phyloP scores from a whole-genome alignment of 2,329 filamentous ascomycete species.

The Monascus ruber region DNA sequence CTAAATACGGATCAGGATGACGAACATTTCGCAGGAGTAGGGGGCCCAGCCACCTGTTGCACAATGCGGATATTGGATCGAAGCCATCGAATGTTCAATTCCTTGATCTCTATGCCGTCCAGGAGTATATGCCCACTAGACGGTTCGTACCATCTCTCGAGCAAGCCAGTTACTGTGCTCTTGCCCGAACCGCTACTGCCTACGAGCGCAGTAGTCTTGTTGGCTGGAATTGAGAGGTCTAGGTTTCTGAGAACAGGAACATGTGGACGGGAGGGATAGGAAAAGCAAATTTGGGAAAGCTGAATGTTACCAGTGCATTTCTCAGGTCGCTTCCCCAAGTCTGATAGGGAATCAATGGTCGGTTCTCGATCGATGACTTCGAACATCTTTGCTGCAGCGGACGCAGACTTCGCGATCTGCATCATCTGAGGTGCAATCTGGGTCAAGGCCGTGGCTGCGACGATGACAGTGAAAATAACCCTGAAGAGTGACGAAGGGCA shows the following conservation, averaged over 20 bases:
- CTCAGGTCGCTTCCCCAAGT: conserved; percentile 6
- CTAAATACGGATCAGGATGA: conserved; percentile 64
- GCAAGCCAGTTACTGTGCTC: conserved; percentile 59
- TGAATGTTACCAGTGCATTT: conserved; percentile 19
- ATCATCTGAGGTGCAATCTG: conserved; percentile 26
- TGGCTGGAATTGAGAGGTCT: conserved; percentile 24
- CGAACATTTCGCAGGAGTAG: not conserved
- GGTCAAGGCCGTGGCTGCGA: conserved; percentile 25
- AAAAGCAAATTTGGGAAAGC: conserved; percentile 29
- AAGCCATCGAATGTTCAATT: conserved; percentile 20
- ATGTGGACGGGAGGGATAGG: conserved; percentile 30
- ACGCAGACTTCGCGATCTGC: conserved; percentile 28
- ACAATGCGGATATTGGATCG: conserved; percentile 13
- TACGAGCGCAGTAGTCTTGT: conserved; percentile 51
- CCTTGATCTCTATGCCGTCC: conserved; percentile 25
- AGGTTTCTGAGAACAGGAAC: conserved; percentile 25
- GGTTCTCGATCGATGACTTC: conserved; percentile 26
- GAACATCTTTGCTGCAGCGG: conserved; percentile 32
- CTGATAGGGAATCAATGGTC: conserved; percentile 21
- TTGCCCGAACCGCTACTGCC: conserved; percentile 64
- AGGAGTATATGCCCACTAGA: conserved; percentile 22
- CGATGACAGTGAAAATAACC: conserved; percentile 15
- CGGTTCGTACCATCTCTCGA: conserved; percentile 61
- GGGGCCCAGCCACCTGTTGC: conserved; percentile 8
- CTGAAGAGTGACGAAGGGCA: conserved; percentile 7